These are phyloP conservation scores for Cylindrotheca fusiformis DNA, from an alignment of 108 stramenopile genomes.

Conservation along the genomic window DNA sequence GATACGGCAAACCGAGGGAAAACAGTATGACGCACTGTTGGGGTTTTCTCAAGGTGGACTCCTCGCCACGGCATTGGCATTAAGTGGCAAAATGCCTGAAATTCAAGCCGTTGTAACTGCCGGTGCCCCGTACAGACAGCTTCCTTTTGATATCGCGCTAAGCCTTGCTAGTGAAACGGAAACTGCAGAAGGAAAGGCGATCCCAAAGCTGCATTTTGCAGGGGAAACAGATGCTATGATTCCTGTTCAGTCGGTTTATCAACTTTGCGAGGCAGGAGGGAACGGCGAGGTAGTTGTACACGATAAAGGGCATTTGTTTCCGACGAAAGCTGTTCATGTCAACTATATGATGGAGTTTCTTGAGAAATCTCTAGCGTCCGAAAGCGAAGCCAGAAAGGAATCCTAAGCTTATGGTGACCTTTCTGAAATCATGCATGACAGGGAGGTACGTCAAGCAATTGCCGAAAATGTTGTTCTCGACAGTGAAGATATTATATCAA, in stretches of 20 bases:
- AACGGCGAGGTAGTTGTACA: constrained; percentile 56
- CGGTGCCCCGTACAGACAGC: constrained; percentile 44
- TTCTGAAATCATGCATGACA: too few species aligned
- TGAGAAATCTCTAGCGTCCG: constrained; percentile 16
- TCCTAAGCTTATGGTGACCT: too few species aligned
- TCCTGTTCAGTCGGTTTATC: constrained; percentile 43
- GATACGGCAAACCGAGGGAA: constrained; percentile 27
- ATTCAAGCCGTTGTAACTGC: constrained; percentile 63
- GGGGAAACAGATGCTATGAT: constrained; percentile 67
- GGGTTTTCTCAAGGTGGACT: constrained; percentile 79
- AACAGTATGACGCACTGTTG: constrained; percentile 53
- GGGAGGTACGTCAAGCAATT: too few species aligned
- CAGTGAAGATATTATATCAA: neutral
- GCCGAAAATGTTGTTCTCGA: too few species aligned
- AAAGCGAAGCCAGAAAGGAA: too few species aligned
- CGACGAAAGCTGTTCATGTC: constrained; percentile 56
- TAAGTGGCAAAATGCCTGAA: constrained; percentile 46
- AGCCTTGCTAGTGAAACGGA: neutral
- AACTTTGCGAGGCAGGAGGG: constrained; percentile 52
- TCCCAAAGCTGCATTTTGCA: constrained; percentile 74
- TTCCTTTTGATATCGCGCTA: constrained; percentile 35
- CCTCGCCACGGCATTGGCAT: constrained; percentile 55
- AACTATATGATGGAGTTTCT: constrained; percentile 64
- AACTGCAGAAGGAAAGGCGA: constrained; percentile 22
- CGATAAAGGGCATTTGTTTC: constrained; percentile 75